Percentiles rank a stretch among this genome's conserved stretches.
Evolutionary conservation across 257 asterid species (phyloP).

Genomic region (Przewalskia tangutica): DNA sequence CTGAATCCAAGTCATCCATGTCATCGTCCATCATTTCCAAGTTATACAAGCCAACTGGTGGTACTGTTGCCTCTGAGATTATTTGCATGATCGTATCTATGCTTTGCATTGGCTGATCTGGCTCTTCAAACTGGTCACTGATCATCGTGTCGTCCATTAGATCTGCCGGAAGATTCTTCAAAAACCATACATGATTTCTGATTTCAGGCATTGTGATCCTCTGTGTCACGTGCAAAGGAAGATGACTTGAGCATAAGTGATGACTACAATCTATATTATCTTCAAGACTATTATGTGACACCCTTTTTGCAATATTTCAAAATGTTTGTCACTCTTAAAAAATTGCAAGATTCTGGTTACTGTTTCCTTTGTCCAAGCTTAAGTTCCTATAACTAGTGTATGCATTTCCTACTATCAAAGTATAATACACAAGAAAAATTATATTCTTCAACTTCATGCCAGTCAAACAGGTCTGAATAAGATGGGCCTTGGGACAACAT

Average conservation of each 20-base stretch:
- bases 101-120: conserved; percentile 90
- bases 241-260: not conserved
- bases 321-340: not conserved
- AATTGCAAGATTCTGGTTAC: not conserved
- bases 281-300: not conserved
- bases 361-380: not conserved
- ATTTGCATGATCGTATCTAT: conserved; percentile 81
- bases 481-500: not conserved
- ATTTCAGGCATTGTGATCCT: conserved; percentile 79
- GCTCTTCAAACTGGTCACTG: conserved; percentile 67
- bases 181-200: conserved; percentile 67
- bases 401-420: not conserved
- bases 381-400: not conserved
- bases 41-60: conserved; percentile 59
- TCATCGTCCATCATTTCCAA: conserved; percentile 84
- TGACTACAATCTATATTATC: not conserved
- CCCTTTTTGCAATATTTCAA: not conserved
- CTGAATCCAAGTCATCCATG: conserved; percentile 81
- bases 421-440: not conserved
- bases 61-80: conserved; percentile 84
- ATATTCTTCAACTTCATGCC: not conserved
- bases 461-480: not conserved
- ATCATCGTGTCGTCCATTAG: conserved; percentile 58
- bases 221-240: conserved; percentile 27
- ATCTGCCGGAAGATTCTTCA: conserved; percentile 83